phyloP scores from a whole-genome alignment of 2,329 filamentous ascomycete species.

The Gnomoniopsis smithogilvyi region DNA sequence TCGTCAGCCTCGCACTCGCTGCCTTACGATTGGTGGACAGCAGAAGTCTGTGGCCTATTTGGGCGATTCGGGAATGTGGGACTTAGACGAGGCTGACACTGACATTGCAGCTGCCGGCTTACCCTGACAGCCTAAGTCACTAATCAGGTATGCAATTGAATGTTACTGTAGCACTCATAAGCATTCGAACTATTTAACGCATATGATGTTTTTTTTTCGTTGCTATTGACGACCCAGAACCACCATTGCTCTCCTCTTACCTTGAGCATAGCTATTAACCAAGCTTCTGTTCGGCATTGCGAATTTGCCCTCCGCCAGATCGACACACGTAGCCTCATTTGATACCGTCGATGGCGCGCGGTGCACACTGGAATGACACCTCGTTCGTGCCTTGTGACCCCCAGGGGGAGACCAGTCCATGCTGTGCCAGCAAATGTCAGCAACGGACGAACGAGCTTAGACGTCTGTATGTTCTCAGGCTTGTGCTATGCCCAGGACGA shows the following conservation, averaged over 20 bases:
- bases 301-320: not conserved
- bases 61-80: not conserved
- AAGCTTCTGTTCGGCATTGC: not conserved
- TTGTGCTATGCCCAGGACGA: slow-evolving; percentile 20
- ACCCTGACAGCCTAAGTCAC: too few relatives aligned
- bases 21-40: not conserved
- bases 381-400: slow-evolving; percentile 18
- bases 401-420: slow-evolving; percentile 19
- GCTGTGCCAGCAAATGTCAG: slow-evolving; percentile 20
- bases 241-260: too few relatives aligned
- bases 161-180: too few relatives aligned
- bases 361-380: not conserved
- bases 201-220: too few relatives aligned
- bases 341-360: slow-evolving; percentile 17
- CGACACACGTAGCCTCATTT: slow-evolving; percentile 4
- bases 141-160: too few relatives aligned
- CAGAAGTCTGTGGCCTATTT: not conserved
- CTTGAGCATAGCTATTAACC: not conserved
- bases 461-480: slow-evolving; percentile 22
- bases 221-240: too few relatives aligned
- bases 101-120: not conserved
- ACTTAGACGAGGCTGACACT: not conserved
- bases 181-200: too few relatives aligned
- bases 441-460: slow-evolving; percentile 17
- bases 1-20: not conserved